A percentile compares a stretch with the other conserved stretches of the same genome.
Evolutionary conservation across 306 rosid species (phyloP).

Genomic region (Pyrus bretschneideri): DNA sequence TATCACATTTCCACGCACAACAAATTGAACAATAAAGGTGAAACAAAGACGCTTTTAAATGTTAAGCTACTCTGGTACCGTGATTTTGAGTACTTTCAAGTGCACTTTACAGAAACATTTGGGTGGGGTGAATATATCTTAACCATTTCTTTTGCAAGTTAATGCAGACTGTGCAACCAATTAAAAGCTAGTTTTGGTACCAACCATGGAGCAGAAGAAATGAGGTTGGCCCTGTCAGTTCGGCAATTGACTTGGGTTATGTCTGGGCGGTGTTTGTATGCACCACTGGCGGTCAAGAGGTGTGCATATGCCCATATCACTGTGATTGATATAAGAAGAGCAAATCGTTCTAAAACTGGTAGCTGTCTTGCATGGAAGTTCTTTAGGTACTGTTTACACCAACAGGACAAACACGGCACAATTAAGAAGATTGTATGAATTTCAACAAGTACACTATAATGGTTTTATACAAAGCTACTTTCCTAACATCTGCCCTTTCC

Average conservation of each 20-base stretch:
- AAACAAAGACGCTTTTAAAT: neutral
- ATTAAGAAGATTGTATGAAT: constrained; percentile 2
- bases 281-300: constrained; percentile 92
- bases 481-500: neutral
- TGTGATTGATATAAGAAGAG: constrained; percentile 77
- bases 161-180: neutral
- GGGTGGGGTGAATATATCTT: neutral
- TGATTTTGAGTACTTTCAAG: neutral
- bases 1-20: neutral
- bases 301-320: constrained; percentile 99
- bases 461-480: neutral
- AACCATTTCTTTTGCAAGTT: neutral
- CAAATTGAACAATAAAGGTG: neutral
- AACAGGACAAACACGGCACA: constrained; percentile 7
- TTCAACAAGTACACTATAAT: neutral
- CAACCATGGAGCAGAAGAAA: constrained; percentile 96
- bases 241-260: constrained; percentile 70
- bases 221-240: constrained; percentile 82
- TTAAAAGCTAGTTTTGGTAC: constrained; percentile 20
- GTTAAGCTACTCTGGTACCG: neutral
- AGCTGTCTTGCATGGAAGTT: constrained; percentile 62
- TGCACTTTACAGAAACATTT: neutral
- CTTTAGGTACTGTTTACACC: constrained; percentile 65
- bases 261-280: constrained; percentile 81
- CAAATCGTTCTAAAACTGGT: constrained; percentile 80